Evolutionary conservation across 768 basidiomycete genomes (phyloP).

Genomic region (Lactarius indigo): DNA sequence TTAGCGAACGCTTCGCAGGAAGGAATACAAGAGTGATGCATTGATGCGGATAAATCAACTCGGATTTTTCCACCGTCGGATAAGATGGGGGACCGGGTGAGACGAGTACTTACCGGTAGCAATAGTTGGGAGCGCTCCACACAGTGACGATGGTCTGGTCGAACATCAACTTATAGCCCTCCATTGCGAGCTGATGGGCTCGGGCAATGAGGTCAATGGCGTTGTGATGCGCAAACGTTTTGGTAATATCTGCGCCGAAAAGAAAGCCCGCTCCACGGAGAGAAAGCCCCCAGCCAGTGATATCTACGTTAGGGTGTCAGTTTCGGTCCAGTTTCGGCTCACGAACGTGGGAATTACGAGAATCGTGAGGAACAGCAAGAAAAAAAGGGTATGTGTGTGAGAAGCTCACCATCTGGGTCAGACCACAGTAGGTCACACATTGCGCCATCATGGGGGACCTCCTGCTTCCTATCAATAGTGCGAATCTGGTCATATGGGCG

Average conservation of each 20-base stretch:
- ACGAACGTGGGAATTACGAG: background rate
- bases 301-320: slow-evolving; percentile 47
- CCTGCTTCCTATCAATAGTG: slow-evolving; percentile 91
- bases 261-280: slow-evolving; percentile 97
- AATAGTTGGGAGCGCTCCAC: slow-evolving; percentile 98
- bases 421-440: slow-evolving; percentile 99
- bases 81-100: slow-evolving; percentile 3
- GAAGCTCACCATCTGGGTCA: slow-evolving; percentile 83
- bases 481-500: slow-evolving; percentile 59
- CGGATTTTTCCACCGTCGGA: background rate
- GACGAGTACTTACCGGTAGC: slow-evolving; percentile 70
- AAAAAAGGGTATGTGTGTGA: background rate
- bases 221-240: slow-evolving; percentile 86
- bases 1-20: background rate
- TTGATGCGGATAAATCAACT: background rate
- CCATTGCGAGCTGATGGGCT: slow-evolving; percentile 97
- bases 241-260: slow-evolving; percentile 90
- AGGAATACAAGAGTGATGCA: background rate
- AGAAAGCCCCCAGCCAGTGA: slow-evolving; percentile 92
- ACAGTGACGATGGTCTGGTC: slow-evolving; percentile 94
- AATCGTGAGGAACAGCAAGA: background rate
- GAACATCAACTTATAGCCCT: slow-evolving; percentile 97
- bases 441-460: slow-evolving; percentile 96
- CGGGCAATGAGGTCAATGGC: slow-evolving; percentile 92
- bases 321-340: background rate